A percentile compares a stretch with the other conserved stretches of the same genome.
Conservation (phyloP, 768 basidiomycete genomes). For the Mycena leptocephala region DNA sequence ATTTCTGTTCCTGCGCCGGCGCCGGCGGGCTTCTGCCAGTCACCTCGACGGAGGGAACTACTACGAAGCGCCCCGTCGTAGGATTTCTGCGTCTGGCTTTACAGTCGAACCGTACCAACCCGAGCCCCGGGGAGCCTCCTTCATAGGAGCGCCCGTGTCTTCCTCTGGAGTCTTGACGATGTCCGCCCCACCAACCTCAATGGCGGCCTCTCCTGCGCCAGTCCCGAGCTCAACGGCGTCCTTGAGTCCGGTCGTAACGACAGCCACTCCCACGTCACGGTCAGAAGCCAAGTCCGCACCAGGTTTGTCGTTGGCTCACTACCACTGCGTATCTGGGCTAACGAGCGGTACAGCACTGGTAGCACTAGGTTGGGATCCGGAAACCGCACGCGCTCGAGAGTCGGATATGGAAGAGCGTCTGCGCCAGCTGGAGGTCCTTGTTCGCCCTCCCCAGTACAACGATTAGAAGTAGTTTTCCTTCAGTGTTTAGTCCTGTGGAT, state of each 20-base stretch:
- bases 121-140: background rate
- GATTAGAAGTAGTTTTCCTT: background rate
- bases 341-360: background rate
- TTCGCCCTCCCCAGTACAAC: conserved; percentile 13
- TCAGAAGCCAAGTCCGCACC: background rate
- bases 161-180: conserved; percentile 2
- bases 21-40: background rate
- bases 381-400: conserved; percentile 3
- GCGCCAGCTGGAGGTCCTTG: conserved; percentile 18
- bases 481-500: background rate
- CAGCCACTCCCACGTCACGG: background rate
- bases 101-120: conserved; percentile 5
- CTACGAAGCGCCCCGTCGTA: background rate
- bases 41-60: background rate
- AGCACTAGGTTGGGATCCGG: conserved; percentile 14
- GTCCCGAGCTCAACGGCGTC: background rate
- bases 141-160: conserved; percentile 2
- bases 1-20: conserved; percentile 14
- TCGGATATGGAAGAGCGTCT: conserved; percentile 17
- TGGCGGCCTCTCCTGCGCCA: background rate
- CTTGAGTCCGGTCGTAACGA: background rate
- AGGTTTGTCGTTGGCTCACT: background rate
- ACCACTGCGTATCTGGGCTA: background rate
- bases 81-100: background rate
- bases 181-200: background rate